Evolutionary conservation across 306 rosid genomes (phyloP).

Genomic region (Citrullus amarus): DNA sequence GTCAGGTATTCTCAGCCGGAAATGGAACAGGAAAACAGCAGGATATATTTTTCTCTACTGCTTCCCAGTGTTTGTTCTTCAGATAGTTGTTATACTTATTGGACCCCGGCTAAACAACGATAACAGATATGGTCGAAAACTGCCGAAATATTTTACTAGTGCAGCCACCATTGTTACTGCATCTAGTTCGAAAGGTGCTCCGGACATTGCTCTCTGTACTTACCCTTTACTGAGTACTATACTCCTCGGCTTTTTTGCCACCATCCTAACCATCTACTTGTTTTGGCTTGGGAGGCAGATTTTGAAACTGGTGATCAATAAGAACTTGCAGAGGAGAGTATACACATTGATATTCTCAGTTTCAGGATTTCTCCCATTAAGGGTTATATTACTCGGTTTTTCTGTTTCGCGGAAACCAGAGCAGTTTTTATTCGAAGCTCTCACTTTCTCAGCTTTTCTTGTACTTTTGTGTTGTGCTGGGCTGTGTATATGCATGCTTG

Average conservation of each 20-base stretch:
- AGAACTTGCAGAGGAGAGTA: conserved; percentile 92
- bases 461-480: conserved; percentile 71
- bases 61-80: conserved; percentile 72
- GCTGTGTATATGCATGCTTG: conserved; percentile 86
- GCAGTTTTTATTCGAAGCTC: conserved; percentile 62
- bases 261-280: conserved; percentile 68
- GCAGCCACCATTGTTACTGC: conserved; percentile 17
- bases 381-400: conserved; percentile 92
- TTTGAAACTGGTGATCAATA: conserved; percentile 87
- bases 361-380: conserved; percentile 77
- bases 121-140: conserved; percentile 22
- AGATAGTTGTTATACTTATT: conserved; percentile 56
- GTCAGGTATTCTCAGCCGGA: conserved; percentile 62
- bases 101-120: conserved; percentile 48
- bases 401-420: conserved; percentile 69
- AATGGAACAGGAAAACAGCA: conserved; percentile 69
- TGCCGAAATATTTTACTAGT: conserved; percentile 58
- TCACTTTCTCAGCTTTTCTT: conserved; percentile 88
- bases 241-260: conserved; percentile 68
- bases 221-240: conserved; percentile 83
- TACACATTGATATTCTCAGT: conserved; percentile 75
- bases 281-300: conserved; percentile 96
- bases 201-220: conserved; percentile 63
- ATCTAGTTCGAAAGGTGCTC: conserved; percentile 21
- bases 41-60: conserved; percentile 71